Conservation (phyloP, 2,329 filamentous ascomycete genomes). For the Madurella fahalii region DNA sequence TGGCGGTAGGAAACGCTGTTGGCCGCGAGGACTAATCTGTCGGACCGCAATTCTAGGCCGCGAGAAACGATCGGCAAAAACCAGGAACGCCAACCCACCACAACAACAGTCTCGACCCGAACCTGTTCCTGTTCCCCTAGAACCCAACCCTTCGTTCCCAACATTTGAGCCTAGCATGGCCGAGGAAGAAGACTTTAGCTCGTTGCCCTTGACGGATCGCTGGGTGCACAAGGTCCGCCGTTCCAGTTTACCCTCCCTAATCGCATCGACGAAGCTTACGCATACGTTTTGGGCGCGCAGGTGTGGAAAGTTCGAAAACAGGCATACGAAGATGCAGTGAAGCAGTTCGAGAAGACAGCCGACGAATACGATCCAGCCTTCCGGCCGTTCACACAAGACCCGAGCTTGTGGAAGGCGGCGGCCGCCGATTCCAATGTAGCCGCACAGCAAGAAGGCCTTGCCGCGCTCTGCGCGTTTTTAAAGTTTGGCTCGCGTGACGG, state of each 20-base stretch:
- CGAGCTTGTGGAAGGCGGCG: slow-evolving; percentile 84
- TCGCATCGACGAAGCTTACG: background rate
- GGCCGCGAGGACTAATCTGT: slow-evolving; percentile 23
- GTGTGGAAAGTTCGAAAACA: slow-evolving; percentile 96
- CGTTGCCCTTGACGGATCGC: slow-evolving; percentile 72
- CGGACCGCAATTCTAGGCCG: slow-evolving; percentile 14
- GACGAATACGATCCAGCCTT: slow-evolving; percentile 85
- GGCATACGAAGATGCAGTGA: slow-evolving; percentile 88
- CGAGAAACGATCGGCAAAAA: slow-evolving; percentile 4
- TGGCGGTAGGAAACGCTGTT: slow-evolving; percentile 6
- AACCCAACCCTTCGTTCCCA: background rate
- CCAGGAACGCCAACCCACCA: background rate
- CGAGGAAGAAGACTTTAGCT: slow-evolving; percentile 81
- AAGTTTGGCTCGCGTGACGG: slow-evolving; percentile 83
- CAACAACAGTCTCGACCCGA: background rate
- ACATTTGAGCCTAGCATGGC: slow-evolving; percentile 53
- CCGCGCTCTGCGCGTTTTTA: slow-evolving; percentile 83
- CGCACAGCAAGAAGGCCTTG: slow-evolving; percentile 88
- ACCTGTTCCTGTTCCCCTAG: background rate
- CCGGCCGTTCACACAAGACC: slow-evolving; percentile 79
- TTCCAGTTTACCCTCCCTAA: background rate
- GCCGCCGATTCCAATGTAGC: slow-evolving; percentile 95
- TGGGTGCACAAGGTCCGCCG: slow-evolving; percentile 72
- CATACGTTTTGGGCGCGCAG: slow-evolving; percentile 37
- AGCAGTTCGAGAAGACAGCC: slow-evolving; percentile 78